phyloP scores from a whole-genome alignment of 345 rosid genomes.

The Sisymbrium irio region DNA sequence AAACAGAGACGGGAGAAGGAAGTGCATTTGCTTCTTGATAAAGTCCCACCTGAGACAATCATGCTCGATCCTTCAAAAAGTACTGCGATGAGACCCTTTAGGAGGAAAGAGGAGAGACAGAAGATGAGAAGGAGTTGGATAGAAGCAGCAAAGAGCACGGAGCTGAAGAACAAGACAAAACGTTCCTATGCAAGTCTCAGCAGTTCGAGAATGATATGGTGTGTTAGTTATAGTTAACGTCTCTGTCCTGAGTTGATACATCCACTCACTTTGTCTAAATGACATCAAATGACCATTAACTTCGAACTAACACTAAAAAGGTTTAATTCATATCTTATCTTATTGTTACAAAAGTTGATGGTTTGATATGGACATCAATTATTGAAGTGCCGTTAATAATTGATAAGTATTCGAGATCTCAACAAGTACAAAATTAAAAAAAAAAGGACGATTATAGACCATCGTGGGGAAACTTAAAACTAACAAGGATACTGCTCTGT shows the following conservation, averaged over 20 bases:
- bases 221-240: background rate
- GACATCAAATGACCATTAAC: conserved; percentile 24
- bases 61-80: no score
- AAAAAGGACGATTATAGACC: conserved; percentile 12
- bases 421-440: conserved; percentile 10
- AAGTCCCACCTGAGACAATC: no score
- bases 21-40: no score
- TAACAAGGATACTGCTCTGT: conserved; percentile 16
- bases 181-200: no score
- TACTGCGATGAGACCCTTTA: no score
- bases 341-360: conserved; percentile 16
- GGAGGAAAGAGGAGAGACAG: no score
- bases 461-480: conserved; percentile 20
- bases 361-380: conserved; percentile 24
- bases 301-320: conserved; percentile 4
- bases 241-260: conserved; percentile 13
- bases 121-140: no score
- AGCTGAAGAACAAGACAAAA: no score
- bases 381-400: conserved; percentile 24
- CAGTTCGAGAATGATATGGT: no score
- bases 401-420: conserved; percentile 23
- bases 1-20: no score
- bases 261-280: conserved; percentile 28
- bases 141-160: no score
- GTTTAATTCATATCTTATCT: background rate